These are phyloP conservation scores for Cryptococcus sp. DNA, from an alignment of 1,284 basidiomycete genomes.

Conservation along the genomic window DNA sequence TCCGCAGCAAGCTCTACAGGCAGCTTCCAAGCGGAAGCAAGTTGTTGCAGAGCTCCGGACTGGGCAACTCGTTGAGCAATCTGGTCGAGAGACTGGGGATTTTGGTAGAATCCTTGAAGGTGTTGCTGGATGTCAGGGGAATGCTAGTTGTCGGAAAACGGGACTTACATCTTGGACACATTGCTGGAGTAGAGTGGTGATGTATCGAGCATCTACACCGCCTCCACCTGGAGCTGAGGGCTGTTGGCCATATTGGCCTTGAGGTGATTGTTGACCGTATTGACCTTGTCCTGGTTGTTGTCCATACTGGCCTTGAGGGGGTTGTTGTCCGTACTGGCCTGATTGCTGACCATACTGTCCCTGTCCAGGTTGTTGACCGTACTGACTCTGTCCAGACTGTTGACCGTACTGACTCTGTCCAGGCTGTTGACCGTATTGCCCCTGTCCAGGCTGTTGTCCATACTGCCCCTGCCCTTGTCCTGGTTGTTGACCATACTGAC, in stretches of 20 bases:
- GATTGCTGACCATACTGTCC: slow-evolving; percentile 9
- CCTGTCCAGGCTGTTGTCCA: slow-evolving; percentile 9
- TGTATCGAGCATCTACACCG: slow-evolving; percentile 26
- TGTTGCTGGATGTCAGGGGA: slow-evolving; percentile 36
- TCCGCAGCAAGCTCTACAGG: slow-evolving; percentile 49
- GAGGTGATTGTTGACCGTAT: slow-evolving; percentile 3
- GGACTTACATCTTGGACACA: slow-evolving; percentile 46
- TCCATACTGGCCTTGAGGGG: slow-evolving; percentile 11
- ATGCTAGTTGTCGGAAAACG: background rate
- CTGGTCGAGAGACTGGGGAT: slow-evolving; percentile 40
- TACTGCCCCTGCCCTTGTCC: slow-evolving; percentile 3
- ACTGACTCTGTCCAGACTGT: slow-evolving; percentile 9
- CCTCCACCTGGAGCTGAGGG: slow-evolving; percentile 16
- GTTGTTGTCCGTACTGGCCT: slow-evolving; percentile 8
- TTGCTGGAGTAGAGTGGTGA: slow-evolving; percentile 29
- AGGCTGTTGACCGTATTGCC: slow-evolving; percentile 13
- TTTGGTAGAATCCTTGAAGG: slow-evolving; percentile 49
- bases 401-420: slow-evolving; percentile 7
- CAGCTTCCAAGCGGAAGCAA: slow-evolving; percentile 48
- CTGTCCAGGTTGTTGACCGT: slow-evolving; percentile 11
- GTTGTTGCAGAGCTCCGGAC: slow-evolving; percentile 43
- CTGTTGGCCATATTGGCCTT: slow-evolving; percentile 6
- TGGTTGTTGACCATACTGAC: slow-evolving; percentile 4
- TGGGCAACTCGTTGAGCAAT: slow-evolving; percentile 47
- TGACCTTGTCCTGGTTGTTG: background rate